Base-by-base conservation (phyloP, 140 eudicot species). In the Eryngium alpinum region DNA sequence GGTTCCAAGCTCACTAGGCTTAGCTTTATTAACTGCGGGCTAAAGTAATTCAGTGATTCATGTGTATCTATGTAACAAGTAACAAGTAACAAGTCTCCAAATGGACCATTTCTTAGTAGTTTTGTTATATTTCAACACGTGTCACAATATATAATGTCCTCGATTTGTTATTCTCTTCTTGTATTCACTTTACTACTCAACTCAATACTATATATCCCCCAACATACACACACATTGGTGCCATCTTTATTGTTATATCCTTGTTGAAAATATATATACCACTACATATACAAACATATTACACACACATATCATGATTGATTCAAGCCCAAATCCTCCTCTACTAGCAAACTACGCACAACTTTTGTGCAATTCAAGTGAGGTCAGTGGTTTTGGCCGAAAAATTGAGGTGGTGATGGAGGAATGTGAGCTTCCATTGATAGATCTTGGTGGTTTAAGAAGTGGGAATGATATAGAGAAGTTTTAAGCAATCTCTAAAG, bases 351-450 rank as follows among this genome's bases (percentile, higher is more conserved):
- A 82, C 83, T 88, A 86, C 49, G 43, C 85, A 33, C 80, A 88
- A 44, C 91, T 88, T 72, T 15, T 79, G 6, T 15, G 32, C 70
- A 52, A 44, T 10, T 31, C 78, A 2, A 24, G 72, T 34, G 82
- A 72, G 12, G 49, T 27, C 29, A 24, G 74, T 6, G 34, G 60
- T 38, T 28, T 21, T 34, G 49, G 43, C 34, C 74, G 72, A 21
- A 53, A 56, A 13, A 82, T 73, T 21, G 88, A 80, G 4, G 81
- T 63, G 66, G 69, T 69, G 10, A 28, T 85, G 75, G 88, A 88
- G 65, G 91, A 87, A 79, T 72, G 88, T 17, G 90, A 86, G 62
- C 86, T 90, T 63, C 95, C 95, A 16, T 31, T 88, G 57, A 89
- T 90, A 75, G 95, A 90, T 71, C 89, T 90, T 67, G 22, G 82